phyloP scores from a whole-genome alignment of 169 alveolate genomes.

The Pseudocohnilembus persalinus region DNA sequence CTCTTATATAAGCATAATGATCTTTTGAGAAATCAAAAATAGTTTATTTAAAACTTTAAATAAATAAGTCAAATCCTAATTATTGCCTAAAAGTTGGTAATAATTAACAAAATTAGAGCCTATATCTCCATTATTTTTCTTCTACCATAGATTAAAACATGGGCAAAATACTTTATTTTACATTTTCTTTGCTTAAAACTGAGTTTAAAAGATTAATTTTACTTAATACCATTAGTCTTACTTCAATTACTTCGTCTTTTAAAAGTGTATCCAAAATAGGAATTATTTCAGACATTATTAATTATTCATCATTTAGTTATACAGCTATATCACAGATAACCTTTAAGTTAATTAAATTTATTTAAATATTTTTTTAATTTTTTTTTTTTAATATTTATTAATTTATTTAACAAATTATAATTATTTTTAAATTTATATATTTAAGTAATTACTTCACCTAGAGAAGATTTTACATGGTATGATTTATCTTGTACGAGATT shows the following conservation, averaged over 20 bases:
- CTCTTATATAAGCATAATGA: conserved; percentile 37
- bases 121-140: conserved; percentile 48
- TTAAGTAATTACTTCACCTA: conserved; percentile 41
- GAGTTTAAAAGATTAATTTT: conserved; percentile 24
- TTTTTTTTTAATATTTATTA: too few species aligned
- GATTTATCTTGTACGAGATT: conserved; percentile 29
- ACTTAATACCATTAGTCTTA: conserved; percentile 32
- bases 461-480: conserved; percentile 40
- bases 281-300: conserved; percentile 22
- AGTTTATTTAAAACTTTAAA: conserved; percentile 11
- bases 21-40: conserved; percentile 19
- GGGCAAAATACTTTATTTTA: conserved; percentile 35
- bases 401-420: too few species aligned
- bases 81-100: conserved; percentile 30
- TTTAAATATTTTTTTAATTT: too few species aligned
- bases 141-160: conserved; percentile 16
- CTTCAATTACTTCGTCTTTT: conserved; percentile 42
- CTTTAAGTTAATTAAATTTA: too few species aligned
- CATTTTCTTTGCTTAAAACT: conserved; percentile 31
- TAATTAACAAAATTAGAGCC: conserved; percentile 25
- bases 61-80: conserved; percentile 29
- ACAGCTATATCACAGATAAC: not conserved
- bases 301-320: conserved; percentile 22
- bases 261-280: conserved; percentile 34
- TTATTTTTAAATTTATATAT: too few species aligned